Evolutionary conservation across 2,329 filamentous ascomycete species (phyloP), one percentile per base, ranked within the genome.

Genomic region (Xylariaceae sp.): DNA sequence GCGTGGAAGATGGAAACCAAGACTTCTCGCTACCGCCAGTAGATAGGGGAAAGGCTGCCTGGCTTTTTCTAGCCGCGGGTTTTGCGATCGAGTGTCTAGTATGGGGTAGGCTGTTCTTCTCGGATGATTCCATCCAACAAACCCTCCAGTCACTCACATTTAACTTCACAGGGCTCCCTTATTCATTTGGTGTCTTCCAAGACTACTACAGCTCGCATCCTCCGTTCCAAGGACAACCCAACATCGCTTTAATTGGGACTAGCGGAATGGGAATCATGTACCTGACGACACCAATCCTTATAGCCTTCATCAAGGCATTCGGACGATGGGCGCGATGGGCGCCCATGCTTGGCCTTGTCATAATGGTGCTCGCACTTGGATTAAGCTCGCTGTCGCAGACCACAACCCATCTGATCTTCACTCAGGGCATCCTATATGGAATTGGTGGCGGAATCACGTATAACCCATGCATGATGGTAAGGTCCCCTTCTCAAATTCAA

Each of bases 101-200:
- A 42, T 82, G 79, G 78, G 79, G 77, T 76, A 64, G 50, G 67
- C 57, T 13, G 41, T 31, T 17, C 18, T 34, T 40, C 13, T 14
- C 16, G 14, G 5, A 13, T 39, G 12, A 33, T 17, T 38, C 36
- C 13, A 14, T 1, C 22, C 42, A 40, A 1, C 12, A 28, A 54
- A 45, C 22, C 9, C 36, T 18, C 2, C 38, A 28, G 22, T 31
- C 46, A 45, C 13, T 53, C 14, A 42, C 50, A 62, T n/a, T 56
- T 50, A 16, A 17, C 6, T 43, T 47, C 7, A 11, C 39, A 87
- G 84, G 85, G 2, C 88, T 89, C 51, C 81, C 84, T 0, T 84
- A 84, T 50, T 77, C 83, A 0, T 90, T 85, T 64, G 87, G 86
- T 41, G 77, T 90, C 19, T 89, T 90, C 62, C 84, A 89, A 59